Evolutionary conservation across 2,329 filamentous ascomycete genomes (phyloP).

Genomic region (Beauveria scarabaeidicola): DNA sequence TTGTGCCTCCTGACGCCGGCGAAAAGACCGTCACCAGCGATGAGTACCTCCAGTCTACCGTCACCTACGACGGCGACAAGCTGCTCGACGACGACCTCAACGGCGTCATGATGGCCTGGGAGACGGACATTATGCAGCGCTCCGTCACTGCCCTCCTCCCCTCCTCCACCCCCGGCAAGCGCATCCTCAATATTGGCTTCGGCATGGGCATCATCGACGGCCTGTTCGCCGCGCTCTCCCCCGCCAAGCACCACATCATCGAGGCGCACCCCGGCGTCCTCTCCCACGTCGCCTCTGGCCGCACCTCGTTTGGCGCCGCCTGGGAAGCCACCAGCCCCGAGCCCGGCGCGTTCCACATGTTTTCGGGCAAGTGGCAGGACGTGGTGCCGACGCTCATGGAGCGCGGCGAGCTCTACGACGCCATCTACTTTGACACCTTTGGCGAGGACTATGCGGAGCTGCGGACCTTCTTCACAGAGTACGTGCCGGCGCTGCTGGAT

Average conservation of each 20-base stretch:
- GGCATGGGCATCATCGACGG: constrained; percentile 84
- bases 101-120: constrained; percentile 92
- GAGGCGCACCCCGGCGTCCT: constrained; percentile 78
- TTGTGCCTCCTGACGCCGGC: constrained; percentile 27
- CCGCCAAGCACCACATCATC: constrained; percentile 70
- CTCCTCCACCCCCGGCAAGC: constrained; percentile 43
- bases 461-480: constrained; percentile 78
- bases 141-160: constrained; percentile 61
- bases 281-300: constrained; percentile 44
- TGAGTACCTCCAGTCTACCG: constrained; percentile 58
- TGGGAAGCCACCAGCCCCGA: constrained; percentile 50
- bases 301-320: constrained; percentile 38
- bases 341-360: constrained; percentile 63
- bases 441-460: constrained; percentile 87
- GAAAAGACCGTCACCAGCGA: constrained; percentile 50
- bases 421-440: constrained; percentile 96
- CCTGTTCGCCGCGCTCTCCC: constrained; percentile 61
- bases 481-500: constrained; percentile 71
- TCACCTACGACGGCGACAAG: constrained; percentile 56
- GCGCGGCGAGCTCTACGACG: constrained; percentile 65
- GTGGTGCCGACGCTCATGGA: constrained; percentile 60
- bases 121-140: constrained; percentile 74
- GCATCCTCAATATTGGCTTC: constrained; percentile 78
- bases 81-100: constrained; percentile 69
- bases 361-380: constrained; percentile 72